Percentiles rank a stretch among this genome's conserved stretches.
Conservation (phyloP, 1,139 yeast species). For the Kurtzmaniella quercitrusa region DNA sequence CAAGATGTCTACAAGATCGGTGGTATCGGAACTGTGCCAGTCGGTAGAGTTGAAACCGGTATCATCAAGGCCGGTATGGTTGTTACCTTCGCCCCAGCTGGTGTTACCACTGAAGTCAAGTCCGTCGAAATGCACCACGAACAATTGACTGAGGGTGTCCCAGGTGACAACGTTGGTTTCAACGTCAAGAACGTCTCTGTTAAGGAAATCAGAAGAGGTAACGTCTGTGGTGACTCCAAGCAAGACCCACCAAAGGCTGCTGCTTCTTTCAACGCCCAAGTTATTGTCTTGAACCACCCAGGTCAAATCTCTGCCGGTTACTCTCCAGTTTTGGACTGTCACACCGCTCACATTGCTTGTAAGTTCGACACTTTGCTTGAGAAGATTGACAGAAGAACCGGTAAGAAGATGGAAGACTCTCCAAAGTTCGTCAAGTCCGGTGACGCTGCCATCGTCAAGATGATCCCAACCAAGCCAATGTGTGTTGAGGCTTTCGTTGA, state of each 20-base stretch:
- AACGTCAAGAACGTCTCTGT: slow-evolving; percentile 93
- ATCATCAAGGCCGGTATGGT: slow-evolving; percentile 88
- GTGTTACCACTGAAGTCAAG: slow-evolving; percentile 89
- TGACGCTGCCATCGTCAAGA: slow-evolving; percentile 81
- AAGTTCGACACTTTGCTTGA: slow-evolving; percentile 39
- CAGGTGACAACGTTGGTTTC: slow-evolving; percentile 96
- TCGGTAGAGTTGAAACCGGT: slow-evolving; percentile 94
- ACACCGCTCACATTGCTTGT: slow-evolving; percentile 89
- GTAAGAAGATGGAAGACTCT: slow-evolving; percentile 77
- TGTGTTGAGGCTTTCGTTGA: slow-evolving; percentile 89
- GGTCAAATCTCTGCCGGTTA: slow-evolving; percentile 92
- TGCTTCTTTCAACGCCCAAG: slow-evolving; percentile 85
- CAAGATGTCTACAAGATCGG: slow-evolving; percentile 93
- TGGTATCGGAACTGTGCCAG: slow-evolving; percentile 93
- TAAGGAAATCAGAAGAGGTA: slow-evolving; percentile 92
- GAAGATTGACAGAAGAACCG: slow-evolving; percentile 93
- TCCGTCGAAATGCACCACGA: slow-evolving; percentile 93
- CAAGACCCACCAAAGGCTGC: slow-evolving; percentile 86
- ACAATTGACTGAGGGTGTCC: slow-evolving; percentile 77
- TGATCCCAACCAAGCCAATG: slow-evolving; percentile 87
- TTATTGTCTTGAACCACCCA: slow-evolving; percentile 87
- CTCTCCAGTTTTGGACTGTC: slow-evolving; percentile 92
- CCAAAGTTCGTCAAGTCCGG: slow-evolving; percentile 82
- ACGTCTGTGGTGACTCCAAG: slow-evolving; percentile 94
- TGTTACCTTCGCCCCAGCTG: slow-evolving; percentile 87